phyloP scores from a whole-genome alignment of 768 basidiomycete species.

The Mycena chlorophos region DNA sequence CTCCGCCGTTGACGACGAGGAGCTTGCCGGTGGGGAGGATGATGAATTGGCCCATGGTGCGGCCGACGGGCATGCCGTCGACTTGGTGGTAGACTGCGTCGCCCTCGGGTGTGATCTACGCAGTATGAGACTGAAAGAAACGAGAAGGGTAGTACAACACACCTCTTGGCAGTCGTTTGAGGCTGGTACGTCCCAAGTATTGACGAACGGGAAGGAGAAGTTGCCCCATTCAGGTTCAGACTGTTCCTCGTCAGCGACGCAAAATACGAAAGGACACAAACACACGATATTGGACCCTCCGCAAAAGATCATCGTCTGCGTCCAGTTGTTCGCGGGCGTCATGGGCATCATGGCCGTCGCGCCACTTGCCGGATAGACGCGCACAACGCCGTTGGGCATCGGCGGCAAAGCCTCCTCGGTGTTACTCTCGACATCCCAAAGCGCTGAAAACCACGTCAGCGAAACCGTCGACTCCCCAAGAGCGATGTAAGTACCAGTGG shows the following conservation, averaged over 20 bases:
- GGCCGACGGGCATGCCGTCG: conserved; percentile 70
- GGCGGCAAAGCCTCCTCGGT: conserved; percentile 63
- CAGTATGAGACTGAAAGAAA: not conserved
- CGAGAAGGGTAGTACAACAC: not conserved
- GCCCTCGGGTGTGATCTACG: not conserved
- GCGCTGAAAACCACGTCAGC: conserved; percentile 26
- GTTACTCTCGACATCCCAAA: conserved; percentile 58
- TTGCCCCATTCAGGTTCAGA: conserved; percentile 71
- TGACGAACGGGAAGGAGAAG: conserved; percentile 68
- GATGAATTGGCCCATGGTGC: conserved; percentile 94
- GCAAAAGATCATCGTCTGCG: conserved; percentile 84
- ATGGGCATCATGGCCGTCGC: conserved; percentile 88
- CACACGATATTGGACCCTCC: conserved; percentile 45
- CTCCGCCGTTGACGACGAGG: conserved; percentile 61
- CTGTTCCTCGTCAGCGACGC: conserved; percentile 37
- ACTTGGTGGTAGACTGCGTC: conserved; percentile 55
- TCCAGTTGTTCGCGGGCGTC: conserved; percentile 86
- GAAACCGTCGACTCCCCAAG: not conserved
- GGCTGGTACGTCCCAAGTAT: conserved; percentile 72
- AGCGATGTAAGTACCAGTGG: conserved; percentile 49
- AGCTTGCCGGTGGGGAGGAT: conserved; percentile 75
- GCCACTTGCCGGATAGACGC: conserved; percentile 53
- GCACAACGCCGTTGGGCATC: conserved; percentile 72
- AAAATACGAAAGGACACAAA: not conserved
- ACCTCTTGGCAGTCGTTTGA: conserved; percentile 69